A percentile compares a stretch with the other conserved stretches of the same genome.
Conservation (phyloP, 1,139 yeast genomes). For the Debaryomyces nepalensis region DNA sequence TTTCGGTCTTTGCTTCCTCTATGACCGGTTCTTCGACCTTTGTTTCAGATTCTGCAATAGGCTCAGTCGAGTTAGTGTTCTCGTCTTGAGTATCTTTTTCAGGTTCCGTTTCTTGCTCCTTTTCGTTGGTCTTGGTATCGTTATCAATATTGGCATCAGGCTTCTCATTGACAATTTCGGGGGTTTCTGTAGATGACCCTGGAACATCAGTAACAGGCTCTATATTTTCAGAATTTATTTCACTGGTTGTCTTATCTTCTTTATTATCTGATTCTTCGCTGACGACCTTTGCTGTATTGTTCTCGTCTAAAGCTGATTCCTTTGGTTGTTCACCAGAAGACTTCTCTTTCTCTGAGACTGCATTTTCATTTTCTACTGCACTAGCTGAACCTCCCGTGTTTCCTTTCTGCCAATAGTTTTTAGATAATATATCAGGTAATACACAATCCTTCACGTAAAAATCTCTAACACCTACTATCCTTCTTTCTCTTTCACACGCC, state of each 20-base stretch:
- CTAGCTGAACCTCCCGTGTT: conserved; percentile 1
- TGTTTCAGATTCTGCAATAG: background rate
- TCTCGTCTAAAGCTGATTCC: no score
- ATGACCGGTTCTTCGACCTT: conserved; percentile 7
- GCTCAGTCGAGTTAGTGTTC: background rate
- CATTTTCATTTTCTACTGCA: conserved; percentile 6
- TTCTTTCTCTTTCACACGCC: conserved; percentile 88
- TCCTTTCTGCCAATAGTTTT: conserved; percentile 43
- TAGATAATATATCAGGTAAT: conserved; percentile 51
- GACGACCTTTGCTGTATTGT: conserved; percentile 18
- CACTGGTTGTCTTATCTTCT: conserved; percentile 6
- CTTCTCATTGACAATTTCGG: conserved; percentile 4
- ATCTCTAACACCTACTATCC: conserved; percentile 92
- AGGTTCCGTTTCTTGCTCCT: background rate
- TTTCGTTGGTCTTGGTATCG: conserved; percentile 2
- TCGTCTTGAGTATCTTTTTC: background rate
- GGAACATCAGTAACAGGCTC: background rate
- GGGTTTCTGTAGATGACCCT: background rate
- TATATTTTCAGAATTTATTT: background rate
- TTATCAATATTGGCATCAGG: conserved; percentile 10
- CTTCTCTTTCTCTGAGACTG: conserved; percentile 9
- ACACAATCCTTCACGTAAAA: conserved; percentile 64
- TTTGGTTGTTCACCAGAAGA: no score
- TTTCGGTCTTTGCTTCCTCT: conserved; percentile 11
- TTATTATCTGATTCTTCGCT: conserved; percentile 14